These are phyloP conservation scores for Xylariaceae sp. DNA, from an alignment of 2,329 filamentous ascomycete species.

Conservation along the genomic window DNA sequence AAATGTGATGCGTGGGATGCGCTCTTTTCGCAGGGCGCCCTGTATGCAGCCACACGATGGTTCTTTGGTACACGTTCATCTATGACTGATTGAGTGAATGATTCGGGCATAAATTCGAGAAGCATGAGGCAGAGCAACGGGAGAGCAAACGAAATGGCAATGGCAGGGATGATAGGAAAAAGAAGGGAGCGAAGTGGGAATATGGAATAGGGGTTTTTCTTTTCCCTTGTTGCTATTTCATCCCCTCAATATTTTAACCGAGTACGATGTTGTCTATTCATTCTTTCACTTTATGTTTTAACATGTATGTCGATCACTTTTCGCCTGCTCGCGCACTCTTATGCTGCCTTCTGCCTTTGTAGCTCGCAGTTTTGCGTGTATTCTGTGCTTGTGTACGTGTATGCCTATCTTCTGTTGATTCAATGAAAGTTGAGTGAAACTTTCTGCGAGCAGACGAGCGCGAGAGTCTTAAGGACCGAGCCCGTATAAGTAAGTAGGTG, in stretches of 20 bases:
- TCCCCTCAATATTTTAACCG: neutral
- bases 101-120: constrained; percentile 6
- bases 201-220: neutral
- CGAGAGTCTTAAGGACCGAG: too few relatives aligned
- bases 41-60: neutral
- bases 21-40: neutral
- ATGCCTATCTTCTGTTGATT: neutral
- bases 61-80: constrained; percentile 4
- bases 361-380: neutral
- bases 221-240: neutral
- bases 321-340: constrained; percentile 1
- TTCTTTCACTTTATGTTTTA: neutral
- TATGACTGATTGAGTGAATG: constrained; percentile 10
- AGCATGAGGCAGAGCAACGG: constrained; percentile 8
- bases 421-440: too few relatives aligned
- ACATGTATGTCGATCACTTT: constrained; percentile 5
- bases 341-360: neutral
- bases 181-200: constrained; percentile 3
- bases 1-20: constrained; percentile 4
- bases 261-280: neutral
- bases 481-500: too few relatives aligned
- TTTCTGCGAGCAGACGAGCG: too few relatives aligned
- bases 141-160: constrained; percentile 11
- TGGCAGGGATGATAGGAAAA: constrained; percentile 6
- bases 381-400: neutral